Conservation (phyloP, 2,329 filamentous ascomycete species). For the Lasiodiplodia hormozganensis region DNA sequence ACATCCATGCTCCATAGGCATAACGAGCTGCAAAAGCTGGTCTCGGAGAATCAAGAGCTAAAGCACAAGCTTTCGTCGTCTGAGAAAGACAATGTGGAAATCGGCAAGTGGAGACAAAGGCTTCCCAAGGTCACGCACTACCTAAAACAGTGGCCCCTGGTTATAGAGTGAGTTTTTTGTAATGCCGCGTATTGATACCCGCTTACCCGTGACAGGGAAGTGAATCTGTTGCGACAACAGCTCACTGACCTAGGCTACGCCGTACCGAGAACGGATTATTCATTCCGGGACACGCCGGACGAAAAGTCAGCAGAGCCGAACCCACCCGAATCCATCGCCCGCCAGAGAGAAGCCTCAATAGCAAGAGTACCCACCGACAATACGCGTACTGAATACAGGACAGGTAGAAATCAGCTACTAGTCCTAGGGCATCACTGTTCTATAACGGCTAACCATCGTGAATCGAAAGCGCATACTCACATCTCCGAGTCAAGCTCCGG, state of each 20-base stretch:
- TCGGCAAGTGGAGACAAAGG: constrained; percentile 43
- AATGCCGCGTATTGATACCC: background rate
- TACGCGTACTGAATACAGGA: constrained; percentile 1
- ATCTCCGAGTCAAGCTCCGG: constrained; percentile 4
- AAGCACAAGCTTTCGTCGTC: constrained; percentile 33
- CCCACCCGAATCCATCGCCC: background rate
- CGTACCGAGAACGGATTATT: constrained; percentile 23
- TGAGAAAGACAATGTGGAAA: constrained; percentile 35
- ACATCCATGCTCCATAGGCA: constrained; percentile 30
- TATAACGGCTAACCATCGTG: background rate
- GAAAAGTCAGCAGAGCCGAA: too few relatives aligned
- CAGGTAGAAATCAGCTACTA: background rate
- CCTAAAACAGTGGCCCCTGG: constrained; percentile 43
- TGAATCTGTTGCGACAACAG: constrained; percentile 24
- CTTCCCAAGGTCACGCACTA: constrained; percentile 44
- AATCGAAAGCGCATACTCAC: background rate
- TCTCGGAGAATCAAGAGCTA: constrained; percentile 36
- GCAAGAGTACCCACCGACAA: background rate
- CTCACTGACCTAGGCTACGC: constrained; percentile 27
- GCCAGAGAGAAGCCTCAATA: background rate
- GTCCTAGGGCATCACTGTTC: background rate
- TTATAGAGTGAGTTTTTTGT: constrained; percentile 36
- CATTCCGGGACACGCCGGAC: background rate
- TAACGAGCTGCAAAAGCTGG: background rate
- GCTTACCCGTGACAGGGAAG: constrained; percentile 16